These are phyloP conservation scores for Blastosporella zonata DNA, from an alignment of 1,284 basidiomycete species.

Conservation along the genomic window DNA sequence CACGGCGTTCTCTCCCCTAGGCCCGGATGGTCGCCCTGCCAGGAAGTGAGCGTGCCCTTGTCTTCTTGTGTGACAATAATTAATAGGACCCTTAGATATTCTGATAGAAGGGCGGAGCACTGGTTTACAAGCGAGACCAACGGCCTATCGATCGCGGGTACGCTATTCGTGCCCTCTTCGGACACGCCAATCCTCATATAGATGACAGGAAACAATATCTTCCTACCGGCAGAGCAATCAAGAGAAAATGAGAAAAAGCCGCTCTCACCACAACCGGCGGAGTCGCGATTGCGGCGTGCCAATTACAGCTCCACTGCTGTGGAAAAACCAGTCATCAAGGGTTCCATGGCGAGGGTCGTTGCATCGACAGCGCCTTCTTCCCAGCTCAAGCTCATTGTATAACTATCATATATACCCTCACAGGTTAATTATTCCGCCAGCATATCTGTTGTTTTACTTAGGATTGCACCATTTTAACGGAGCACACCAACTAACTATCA, in stretches of 20 bases:
- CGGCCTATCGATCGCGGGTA: conserved; percentile 55
- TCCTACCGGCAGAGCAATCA: conserved; percentile 24
- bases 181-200: background rate
- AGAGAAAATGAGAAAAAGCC: conserved; percentile 26
- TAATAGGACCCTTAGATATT: conserved; percentile 35
- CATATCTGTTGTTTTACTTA: background rate
- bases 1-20: conserved; percentile 55
- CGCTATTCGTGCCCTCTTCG: conserved; percentile 8
- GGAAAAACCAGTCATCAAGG: conserved; percentile 52
- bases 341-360: conserved; percentile 53
- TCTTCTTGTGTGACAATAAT: conserved; percentile 1
- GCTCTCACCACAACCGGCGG: conserved; percentile 9
- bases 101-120: conserved; percentile 49
- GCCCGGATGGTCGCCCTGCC: conserved; percentile 53
- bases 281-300: conserved; percentile 16
- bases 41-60: conserved; percentile 46
- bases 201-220: conserved; percentile 19
- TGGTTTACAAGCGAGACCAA: conserved; percentile 68
- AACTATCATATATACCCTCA: background rate
- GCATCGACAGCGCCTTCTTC: conserved; percentile 29
- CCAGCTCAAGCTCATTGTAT: conserved; percentile 23
- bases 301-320: conserved; percentile 35
- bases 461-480: background rate
- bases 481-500: no score
- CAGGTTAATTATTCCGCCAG: background rate